Base-by-base conservation (phyloP, 2,329 filamentous ascomycete species). In the Byssochlamys sp. region DNA sequence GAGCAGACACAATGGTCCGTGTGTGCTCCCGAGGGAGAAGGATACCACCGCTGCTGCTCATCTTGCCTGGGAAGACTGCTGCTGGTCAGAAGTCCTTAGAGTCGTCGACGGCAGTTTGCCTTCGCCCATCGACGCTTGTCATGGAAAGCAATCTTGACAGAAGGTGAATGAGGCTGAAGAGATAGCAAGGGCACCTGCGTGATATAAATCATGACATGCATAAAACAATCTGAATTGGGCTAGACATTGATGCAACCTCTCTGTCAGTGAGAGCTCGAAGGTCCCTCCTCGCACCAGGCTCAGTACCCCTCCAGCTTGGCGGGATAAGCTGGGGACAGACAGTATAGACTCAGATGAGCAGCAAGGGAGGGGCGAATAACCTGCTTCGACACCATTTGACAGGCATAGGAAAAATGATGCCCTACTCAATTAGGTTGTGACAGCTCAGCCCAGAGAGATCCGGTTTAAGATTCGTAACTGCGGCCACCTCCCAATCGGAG, bases 301-400 rank as follows among this genome's bases (percentile, higher is more conserved):
- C 49, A 14, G 10, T 14, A 24, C 25, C 14, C 27, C 49, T 24
- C 49, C n/a, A 28, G 49, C 12, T 28, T 27, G 49, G 24, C 45
- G 45, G 49, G 26, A 28, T 26, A 51, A 51, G 25, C 49, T 51
- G 49, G 49, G 25, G 24, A 51, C 10, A 28, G 19, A 12, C 9
- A 51, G 27, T 5, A 24, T 26, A 26, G 27, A 28, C 27, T 28
- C 24, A 27, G 57, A 55, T 57, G 57, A 56, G 55, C 63, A 61
- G 63, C 63, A 65, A 65, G 63, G 62, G 62, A 60, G 60, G 55
- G 31, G 39, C 57, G 57, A 63, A 63, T 60, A 58, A 62, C 54
- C 59, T 59, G 59, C 55, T n/a, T 7, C 29, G n/a, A 28, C 12
- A 3, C 49, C 19, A 49, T 12, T 35, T 10, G n/a, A 35, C 28